phyloP scores from a whole-genome alignment of 768 basidiomycete genomes.

The Pleurotus tuber-regium region DNA sequence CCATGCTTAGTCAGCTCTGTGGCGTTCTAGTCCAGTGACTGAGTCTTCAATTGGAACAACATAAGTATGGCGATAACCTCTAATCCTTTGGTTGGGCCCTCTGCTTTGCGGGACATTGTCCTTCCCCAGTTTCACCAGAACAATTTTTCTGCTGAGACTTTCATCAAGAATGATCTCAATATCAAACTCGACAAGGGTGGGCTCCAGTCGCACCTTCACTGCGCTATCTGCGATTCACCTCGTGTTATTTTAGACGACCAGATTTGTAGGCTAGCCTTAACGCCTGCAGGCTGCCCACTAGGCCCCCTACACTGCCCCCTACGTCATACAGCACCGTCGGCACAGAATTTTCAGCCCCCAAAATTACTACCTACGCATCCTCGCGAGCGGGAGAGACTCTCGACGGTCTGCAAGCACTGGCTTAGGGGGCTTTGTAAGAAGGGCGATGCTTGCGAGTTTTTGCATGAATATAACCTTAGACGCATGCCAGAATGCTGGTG shows the following conservation, averaged over 20 bases:
- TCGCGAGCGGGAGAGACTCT: conserved; percentile 76
- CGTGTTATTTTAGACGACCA: conserved; percentile 67
- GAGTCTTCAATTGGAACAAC: no score
- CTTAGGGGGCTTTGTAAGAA: conserved; percentile 97
- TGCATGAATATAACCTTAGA: conserved; percentile 97
- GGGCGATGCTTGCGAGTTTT: conserved; percentile 95
- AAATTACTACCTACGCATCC: conserved; percentile 81
- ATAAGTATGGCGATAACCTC: conserved; percentile 34
- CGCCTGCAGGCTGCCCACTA: conserved; percentile 83
- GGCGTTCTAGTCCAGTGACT: not conserved
- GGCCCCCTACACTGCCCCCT: conserved; percentile 90
- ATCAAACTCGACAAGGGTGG: conserved; percentile 91
- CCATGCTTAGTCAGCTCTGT: not conserved
- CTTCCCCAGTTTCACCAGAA: conserved; percentile 94
- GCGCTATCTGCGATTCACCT: not conserved
- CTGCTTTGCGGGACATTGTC: conserved; percentile 65
- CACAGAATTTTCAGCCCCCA: conserved; percentile 87
- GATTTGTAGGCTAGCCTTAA: conserved; percentile 85
- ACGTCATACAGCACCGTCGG: conserved; percentile 86
- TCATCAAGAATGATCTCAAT: conserved; percentile 78
- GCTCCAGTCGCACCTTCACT: not conserved
- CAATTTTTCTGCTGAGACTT: conserved; percentile 77
- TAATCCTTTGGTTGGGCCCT: conserved; percentile 56
- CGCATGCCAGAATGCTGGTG: conserved; percentile 99
- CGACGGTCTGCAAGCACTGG: conserved; percentile 99